phyloP scores from a whole-genome alignment of 2,329 filamentous ascomycete genomes.

The Septoria petroselini region DNA sequence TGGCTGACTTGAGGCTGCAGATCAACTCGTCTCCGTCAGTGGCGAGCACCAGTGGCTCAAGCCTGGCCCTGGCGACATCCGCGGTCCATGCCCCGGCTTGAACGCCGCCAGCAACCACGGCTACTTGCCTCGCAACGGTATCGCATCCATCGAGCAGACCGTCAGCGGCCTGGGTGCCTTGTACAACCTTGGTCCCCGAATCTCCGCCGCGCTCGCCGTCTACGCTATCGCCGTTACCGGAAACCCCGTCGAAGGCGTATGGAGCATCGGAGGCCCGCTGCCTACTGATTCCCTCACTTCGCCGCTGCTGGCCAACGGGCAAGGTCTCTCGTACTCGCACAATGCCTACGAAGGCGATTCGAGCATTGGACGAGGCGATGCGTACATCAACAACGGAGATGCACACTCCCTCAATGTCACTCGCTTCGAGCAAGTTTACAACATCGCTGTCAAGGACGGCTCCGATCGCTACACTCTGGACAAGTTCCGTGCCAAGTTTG shows the following conservation, averaged over 20 bases:
- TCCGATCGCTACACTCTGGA: constrained; percentile 28
- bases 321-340: constrained; percentile 33
- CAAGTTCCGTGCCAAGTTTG: constrained; percentile 25
- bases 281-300: constrained; percentile 17
- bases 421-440: constrained; percentile 29
- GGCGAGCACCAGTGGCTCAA: constrained; percentile 22
- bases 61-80: constrained; percentile 21
- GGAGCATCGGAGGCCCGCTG: constrained; percentile 36
- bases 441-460: constrained; percentile 25
- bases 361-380: constrained; percentile 28
- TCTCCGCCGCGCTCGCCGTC: constrained; percentile 34
- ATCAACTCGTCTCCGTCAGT: constrained; percentile 22
- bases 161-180: constrained; percentile 27
- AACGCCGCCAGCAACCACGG: constrained; percentile 18
- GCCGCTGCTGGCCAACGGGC: constrained; percentile 25
- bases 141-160: constrained; percentile 33
- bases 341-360: constrained; percentile 39
- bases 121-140: constrained; percentile 35
- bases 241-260: constrained; percentile 28
- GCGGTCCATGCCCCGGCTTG: constrained; percentile 12
- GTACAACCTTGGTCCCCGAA: constrained; percentile 24
- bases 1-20: constrained; percentile 5
- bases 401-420: constrained; percentile 31
- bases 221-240: constrained; percentile 37
- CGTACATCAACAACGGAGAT: constrained; percentile 31